Base-by-base conservation (phyloP, 2,329 filamentous ascomycete species). In the Fusarium citri region DNA sequence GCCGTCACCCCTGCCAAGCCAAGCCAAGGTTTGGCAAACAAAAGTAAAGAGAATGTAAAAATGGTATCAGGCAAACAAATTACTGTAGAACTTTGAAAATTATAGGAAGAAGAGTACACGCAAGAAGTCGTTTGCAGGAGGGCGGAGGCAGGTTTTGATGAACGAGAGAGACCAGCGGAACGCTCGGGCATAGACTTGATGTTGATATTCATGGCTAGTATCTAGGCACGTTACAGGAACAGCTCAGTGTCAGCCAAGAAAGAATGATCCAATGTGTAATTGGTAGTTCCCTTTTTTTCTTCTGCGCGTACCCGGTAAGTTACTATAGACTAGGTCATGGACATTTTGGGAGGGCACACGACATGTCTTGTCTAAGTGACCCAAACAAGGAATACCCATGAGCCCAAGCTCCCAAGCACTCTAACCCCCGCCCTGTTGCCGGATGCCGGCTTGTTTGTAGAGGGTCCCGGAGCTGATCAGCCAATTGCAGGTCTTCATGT, bases 351-450 rank as follows among this genome's bases (percentile, higher is more conserved):
- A 63, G 31, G 46, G 64, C 63, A 67, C 64, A 67, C 63, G 61
- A 66, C 63, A 66, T 66, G 48, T 60, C 43, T 66, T 66, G 43
- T 56, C 48, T 66, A 66, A 66, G 63, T 66, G 42, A 18, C 42
- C 51, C 55, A 50, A 66, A 26, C 63, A 66, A 63, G 63, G 63
- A 34, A 60, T 20, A 61, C 43, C 54, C 47, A 55, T 65, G 53
- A 8, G n/a, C 50, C 37, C 59, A 64, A 64, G 59, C 59, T 48
- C 48, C 34, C 34, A 37, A 37, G 34, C 34, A 37, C 34, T 64
- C 23, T 7, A 45, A 45, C n/a, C 55, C 55, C 58, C 37, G 46
- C 41, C 28, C 45, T 49, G 54, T 55, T 63, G 63, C 64, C 64
- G 57, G 50, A 63, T 67, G 50, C 63, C 63, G 64, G 64, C 46